Evolutionary conservation across 345 rosid species (phyloP).

Genomic region (Citrus unshiu): DNA sequence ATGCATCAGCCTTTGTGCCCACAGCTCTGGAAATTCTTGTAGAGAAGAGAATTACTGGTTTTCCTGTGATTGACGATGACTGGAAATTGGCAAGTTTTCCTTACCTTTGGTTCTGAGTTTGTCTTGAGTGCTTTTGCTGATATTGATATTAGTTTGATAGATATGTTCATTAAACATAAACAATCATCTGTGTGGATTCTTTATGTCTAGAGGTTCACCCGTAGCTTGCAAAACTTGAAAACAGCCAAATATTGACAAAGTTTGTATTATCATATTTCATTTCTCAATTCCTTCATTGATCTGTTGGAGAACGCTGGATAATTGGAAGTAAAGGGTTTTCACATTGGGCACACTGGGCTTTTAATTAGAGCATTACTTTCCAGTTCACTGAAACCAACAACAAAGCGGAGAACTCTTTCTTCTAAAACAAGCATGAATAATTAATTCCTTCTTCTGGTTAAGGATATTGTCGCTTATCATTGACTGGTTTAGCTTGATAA

Average conservation of each 20-base stretch:
- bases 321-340: neutral
- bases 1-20: conserved; percentile 11
- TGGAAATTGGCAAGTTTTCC: conserved; percentile 63
- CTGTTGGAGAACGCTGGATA: neutral
- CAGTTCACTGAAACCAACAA: neutral
- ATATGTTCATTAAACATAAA: neutral
- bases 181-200: neutral
- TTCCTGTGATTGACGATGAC: conserved; percentile 86
- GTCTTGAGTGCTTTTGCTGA: neutral
- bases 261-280: neutral
- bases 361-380: neutral
- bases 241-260: neutral
- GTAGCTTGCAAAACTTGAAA: neutral
- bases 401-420: neutral
- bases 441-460: too few species aligned
- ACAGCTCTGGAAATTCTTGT: conserved; percentile 74
- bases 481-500: neutral
- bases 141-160: neutral
- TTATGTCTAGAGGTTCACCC: neutral
- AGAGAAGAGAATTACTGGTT: conserved; percentile 75
- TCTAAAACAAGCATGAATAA: neutral
- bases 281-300: neutral
- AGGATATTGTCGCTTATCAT: neutral
- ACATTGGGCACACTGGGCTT: neutral
- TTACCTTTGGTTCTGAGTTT: conserved; percentile 1